Conservation (phyloP, 116 monocot genomes). For the Cymodocea nodosa region DNA sequence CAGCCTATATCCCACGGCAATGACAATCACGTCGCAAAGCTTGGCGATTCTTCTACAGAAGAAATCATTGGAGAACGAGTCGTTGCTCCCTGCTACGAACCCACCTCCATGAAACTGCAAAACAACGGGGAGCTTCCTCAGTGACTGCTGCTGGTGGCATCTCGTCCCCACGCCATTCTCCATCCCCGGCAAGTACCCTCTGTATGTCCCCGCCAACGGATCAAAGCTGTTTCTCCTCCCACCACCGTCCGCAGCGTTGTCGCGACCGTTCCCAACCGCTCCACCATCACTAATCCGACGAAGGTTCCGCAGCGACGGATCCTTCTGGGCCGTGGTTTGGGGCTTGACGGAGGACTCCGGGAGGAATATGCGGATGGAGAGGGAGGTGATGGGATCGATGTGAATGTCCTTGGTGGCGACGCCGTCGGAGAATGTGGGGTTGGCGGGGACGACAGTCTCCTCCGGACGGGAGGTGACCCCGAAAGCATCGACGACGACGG, state of each 20-base stretch:
- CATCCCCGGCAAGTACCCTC: conserved; percentile 28
- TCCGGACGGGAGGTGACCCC: conserved; percentile 40
- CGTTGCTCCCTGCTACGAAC: conserved; percentile 33
- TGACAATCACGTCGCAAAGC: conserved; percentile 35
- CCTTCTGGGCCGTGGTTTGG: neutral
- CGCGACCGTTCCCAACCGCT: neutral
- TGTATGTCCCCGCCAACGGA: conserved; percentile 9
- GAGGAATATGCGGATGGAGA: conserved; percentile 68
- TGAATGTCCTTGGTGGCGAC: conserved; percentile 76
- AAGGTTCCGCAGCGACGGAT: neutral
- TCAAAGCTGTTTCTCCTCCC: conserved; percentile 22
- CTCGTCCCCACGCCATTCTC: neutral
- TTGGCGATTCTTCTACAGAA: conserved; percentile 50
- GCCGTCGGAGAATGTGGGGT: conserved; percentile 47
- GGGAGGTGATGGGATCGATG: conserved; percentile 48
- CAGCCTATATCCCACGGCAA: conserved; percentile 52
- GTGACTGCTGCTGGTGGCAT: neutral
- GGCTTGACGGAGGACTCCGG: conserved; percentile 23
- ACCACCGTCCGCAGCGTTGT: neutral
- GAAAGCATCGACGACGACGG: conserved; percentile 1
- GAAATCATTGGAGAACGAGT: conserved; percentile 33
- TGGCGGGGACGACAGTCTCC: conserved; percentile 28
- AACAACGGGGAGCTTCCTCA: conserved; percentile 28
- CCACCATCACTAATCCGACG: conserved; percentile 16
- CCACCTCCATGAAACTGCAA: conserved; percentile 64